Conservation (phyloP, 805 yeast species). For the Candida rishiriensis region DNA sequence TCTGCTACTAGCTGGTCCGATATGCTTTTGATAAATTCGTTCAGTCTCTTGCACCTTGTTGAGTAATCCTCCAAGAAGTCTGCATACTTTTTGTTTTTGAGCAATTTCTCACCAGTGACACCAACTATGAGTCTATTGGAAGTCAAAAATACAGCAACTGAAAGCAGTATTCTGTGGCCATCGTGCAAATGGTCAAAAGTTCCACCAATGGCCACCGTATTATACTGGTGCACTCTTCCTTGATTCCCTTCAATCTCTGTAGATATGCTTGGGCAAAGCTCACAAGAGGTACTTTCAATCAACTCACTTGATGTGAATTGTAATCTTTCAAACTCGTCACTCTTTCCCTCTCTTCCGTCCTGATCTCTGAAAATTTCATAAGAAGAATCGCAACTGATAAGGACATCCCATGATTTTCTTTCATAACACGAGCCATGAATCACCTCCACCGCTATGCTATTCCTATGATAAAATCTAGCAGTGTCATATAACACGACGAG, state of each 20-base stretch:
- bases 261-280: too few relatives aligned
- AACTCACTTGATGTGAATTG: background rate
- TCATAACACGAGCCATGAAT: slow-evolving; percentile 10
- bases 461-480: slow-evolving; percentile 10
- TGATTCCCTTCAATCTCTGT: background rate
- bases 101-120: slow-evolving; percentile 68
- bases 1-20: slow-evolving; percentile 45
- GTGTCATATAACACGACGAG: slow-evolving; percentile 14
- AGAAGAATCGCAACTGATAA: background rate
- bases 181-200: slow-evolving; percentile 96
- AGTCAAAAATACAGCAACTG: slow-evolving; percentile 65
- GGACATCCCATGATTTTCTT: slow-evolving; percentile 1
- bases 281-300: too few relatives aligned
- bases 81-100: slow-evolving; percentile 69
- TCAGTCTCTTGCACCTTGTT: slow-evolving; percentile 43
- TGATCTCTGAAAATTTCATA: too few relatives aligned
- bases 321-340: background rate
- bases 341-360: too few relatives aligned
- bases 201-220: slow-evolving; percentile 76
- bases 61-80: slow-evolving; percentile 60
- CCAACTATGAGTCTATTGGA: slow-evolving; percentile 64
- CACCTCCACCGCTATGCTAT: slow-evolving; percentile 4
- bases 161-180: slow-evolving; percentile 85
- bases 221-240: slow-evolving; percentile 5
- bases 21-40: slow-evolving; percentile 43